Conservation (phyloP, 345 rosid species). For the Jatropha curcas region DNA sequence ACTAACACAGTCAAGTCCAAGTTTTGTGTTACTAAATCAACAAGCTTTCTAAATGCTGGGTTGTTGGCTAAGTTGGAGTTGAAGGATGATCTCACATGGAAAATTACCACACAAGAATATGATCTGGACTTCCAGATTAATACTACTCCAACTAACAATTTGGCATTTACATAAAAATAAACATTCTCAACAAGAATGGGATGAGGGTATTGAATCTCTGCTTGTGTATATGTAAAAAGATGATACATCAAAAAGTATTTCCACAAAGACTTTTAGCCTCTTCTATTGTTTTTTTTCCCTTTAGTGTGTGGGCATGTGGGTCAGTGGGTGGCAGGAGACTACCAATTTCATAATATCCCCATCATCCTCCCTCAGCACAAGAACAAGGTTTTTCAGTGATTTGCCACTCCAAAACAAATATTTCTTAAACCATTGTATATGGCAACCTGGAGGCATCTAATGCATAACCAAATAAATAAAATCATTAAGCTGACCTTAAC, state of each 20-base stretch:
- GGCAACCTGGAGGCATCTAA: background rate
- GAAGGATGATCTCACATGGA: too few species aligned
- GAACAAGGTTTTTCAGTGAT: background rate
- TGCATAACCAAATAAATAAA: background rate
- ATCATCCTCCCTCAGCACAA: background rate
- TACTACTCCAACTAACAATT: background rate
- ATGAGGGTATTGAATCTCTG: background rate
- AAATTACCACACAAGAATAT: background rate
- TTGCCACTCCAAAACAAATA: background rate
- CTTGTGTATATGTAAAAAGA: background rate
- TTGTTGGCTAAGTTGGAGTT: background rate
- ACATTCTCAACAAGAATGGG: background rate
- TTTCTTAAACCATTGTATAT: constrained; percentile 9
- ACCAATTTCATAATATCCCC: background rate
- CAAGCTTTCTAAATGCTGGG: background rate
- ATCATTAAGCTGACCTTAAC: constrained; percentile 59
- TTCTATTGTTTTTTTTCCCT: background rate
- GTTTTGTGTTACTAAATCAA: background rate
- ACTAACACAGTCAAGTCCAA: background rate
- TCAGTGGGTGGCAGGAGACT: background rate
- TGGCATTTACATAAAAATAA: background rate
- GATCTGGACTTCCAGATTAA: background rate
- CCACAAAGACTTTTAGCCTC: background rate
- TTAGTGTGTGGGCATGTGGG: too few species aligned
- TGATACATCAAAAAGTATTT: background rate